Evolutionary conservation across 495 filamentous ascomycete genomes (phyloP).

Genomic region (Tuber microsphaerosporum): DNA sequence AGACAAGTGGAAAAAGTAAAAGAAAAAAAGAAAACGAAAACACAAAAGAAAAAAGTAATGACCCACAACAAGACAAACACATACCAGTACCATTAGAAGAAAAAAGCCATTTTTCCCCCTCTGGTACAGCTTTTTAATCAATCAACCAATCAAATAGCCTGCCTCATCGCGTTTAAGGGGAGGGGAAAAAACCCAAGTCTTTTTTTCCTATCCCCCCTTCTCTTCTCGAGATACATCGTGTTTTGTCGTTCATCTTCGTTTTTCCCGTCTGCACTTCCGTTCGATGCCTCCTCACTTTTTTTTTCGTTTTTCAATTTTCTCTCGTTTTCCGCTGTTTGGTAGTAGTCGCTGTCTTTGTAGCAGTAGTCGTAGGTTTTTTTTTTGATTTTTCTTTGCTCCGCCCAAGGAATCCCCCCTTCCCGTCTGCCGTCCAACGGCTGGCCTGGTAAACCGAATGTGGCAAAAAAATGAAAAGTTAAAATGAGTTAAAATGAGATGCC

Average conservation of each 20-base stretch:
- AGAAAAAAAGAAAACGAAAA: background rate
- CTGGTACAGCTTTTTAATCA: background rate
- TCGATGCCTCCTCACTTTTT: background rate
- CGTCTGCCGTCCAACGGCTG: background rate
- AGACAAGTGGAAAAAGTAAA: conserved; percentile 16
- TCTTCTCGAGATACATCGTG: background rate
- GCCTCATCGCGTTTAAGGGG: background rate
- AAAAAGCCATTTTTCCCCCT: background rate
- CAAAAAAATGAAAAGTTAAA: conserved; percentile 3
- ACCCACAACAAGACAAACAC: conserved; percentile 7
- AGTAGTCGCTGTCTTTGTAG: background rate
- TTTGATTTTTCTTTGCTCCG: background rate
- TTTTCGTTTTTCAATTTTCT: background rate
- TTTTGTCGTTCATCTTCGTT: background rate
- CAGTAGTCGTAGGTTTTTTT: background rate
- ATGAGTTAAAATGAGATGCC: conserved; percentile 5
- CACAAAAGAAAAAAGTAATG: background rate
- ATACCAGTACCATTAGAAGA: conserved; percentile 1
- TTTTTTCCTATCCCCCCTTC: background rate
- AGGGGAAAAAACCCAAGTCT: background rate
- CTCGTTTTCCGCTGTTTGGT: background rate
- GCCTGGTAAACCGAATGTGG: background rate
- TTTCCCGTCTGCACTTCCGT: background rate
- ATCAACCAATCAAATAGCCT: background rate
- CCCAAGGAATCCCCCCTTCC: background rate